phyloP scores from a whole-genome alignment of 345 rosid genomes.

The Crucihimalaya himalaica region DNA sequence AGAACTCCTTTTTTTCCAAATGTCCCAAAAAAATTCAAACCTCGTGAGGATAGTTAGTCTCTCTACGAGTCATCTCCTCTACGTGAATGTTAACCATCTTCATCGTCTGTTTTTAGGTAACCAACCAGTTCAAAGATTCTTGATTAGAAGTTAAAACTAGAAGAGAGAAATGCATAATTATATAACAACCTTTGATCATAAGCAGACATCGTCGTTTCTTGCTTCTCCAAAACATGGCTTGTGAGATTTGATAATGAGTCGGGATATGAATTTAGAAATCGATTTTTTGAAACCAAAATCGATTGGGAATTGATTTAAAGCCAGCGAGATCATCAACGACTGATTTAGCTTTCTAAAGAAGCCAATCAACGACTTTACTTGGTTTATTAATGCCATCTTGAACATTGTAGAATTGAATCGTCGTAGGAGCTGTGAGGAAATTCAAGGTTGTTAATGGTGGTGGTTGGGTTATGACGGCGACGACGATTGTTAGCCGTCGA shows the following conservation, averaged over 20 bases:
- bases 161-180: neutral
- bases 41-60: constrained; percentile 28
- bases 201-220: constrained; percentile 19
- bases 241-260: too few relatives aligned
- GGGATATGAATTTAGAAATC: too few relatives aligned
- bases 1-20: too few relatives aligned
- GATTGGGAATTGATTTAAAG: too few relatives aligned
- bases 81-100: constrained; percentile 8
- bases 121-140: constrained; percentile 16
- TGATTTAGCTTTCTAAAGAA: constrained; percentile 74
- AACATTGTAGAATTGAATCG: constrained; percentile 92
- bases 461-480: too few relatives aligned
- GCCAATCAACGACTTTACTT: constrained; percentile 96
- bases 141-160: neutral
- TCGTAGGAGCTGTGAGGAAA: constrained; percentile 95
- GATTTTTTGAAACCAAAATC: too few relatives aligned
- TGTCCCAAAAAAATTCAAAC: too few relatives aligned
- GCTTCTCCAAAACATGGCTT: too few relatives aligned
- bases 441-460: too few relatives aligned
- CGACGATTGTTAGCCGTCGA: too few relatives aligned
- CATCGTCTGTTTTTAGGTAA: constrained; percentile 16
- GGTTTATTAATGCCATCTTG: constrained; percentile 96
- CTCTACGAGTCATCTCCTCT: constrained; percentile 14
- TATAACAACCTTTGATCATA: constrained; percentile 20
- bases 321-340: constrained; percentile 82